Evolutionary conservation across 108 stramenopile species (phyloP).

Genomic region (Nitzschia sp.): DNA sequence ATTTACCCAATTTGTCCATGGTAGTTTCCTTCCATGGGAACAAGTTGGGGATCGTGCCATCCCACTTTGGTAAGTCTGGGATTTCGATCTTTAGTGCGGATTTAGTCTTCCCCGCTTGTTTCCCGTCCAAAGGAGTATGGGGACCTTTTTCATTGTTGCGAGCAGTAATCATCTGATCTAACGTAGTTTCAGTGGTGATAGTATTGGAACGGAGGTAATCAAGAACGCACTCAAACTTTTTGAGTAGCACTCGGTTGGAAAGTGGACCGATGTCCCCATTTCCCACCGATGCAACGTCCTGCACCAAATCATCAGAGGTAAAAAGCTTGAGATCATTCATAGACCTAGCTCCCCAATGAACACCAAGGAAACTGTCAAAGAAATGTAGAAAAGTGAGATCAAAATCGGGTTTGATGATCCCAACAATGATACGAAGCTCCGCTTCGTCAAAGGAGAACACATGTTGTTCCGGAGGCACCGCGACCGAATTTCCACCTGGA

Average conservation of each 20-base stretch:
- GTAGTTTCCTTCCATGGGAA: not conserved
- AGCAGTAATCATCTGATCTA: too few species aligned
- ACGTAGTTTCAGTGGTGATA: not conserved
- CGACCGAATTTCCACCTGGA: not conserved
- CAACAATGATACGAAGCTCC: too few species aligned
- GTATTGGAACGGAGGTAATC: not conserved
- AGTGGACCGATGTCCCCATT: too few species aligned
- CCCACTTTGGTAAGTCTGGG: not conserved
- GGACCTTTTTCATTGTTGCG: too few species aligned
- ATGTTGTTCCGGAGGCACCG: not conserved
- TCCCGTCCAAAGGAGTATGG: not conserved
- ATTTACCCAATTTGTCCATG: not conserved
- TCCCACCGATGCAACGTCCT: too few species aligned
- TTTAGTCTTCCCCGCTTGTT: not conserved
- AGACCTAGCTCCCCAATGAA: too few species aligned
- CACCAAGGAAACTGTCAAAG: too few species aligned
- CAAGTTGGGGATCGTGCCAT: not conserved
- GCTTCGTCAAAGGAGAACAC: not conserved
- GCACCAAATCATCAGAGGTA: too few species aligned
- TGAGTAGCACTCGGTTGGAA: not conserved
- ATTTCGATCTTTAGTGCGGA: not conserved
- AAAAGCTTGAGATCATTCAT: too few species aligned
- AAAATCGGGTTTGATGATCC: too few species aligned
- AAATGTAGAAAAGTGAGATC: too few species aligned
- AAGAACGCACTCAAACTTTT: not conserved